A percentile compares a stretch with the other conserved stretches of the same genome.
Evolutionary conservation across 805 yeast species (phyloP).

Genomic region (Allodekkera sacchari): DNA sequence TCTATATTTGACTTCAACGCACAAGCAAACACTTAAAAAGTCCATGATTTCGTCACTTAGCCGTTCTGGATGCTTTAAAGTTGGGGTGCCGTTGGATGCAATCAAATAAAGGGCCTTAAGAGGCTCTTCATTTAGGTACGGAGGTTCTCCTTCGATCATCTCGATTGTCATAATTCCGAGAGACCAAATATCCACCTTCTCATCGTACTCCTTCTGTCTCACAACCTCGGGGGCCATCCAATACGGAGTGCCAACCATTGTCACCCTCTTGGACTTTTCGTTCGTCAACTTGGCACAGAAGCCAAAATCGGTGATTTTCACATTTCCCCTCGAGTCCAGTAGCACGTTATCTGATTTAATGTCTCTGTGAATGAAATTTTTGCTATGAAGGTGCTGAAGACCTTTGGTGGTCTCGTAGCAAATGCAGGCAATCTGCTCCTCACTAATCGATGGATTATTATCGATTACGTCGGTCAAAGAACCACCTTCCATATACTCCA

Average conservation of each 20-base stretch:
- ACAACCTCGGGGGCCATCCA: constrained; percentile 99
- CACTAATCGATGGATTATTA: constrained; percentile 70
- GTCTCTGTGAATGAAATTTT: constrained; percentile 92
- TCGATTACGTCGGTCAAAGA: constrained; percentile 93
- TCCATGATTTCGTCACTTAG: constrained; percentile 72
- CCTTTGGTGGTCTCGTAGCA: constrained; percentile 90
- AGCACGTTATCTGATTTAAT: constrained; percentile 94
- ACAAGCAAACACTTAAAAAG: constrained; percentile 82
- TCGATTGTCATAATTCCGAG: constrained; percentile 97
- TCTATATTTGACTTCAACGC: constrained; percentile 88
- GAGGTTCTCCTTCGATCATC: constrained; percentile 99
- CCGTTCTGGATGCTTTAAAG: constrained; percentile 71
- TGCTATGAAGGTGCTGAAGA: constrained; percentile 81
- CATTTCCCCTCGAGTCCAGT: constrained; percentile 71
- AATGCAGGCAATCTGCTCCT: constrained; percentile 85
- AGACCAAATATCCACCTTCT: constrained; percentile 97
- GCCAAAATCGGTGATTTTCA: constrained; percentile 90
- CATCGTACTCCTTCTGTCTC: constrained; percentile 88
- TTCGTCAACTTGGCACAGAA: constrained; percentile 93
- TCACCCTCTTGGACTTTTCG: constrained; percentile 77
- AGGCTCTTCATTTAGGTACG: constrained; percentile 93
- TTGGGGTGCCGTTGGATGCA: constrained; percentile 96
- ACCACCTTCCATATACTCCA: constrained; percentile 99
- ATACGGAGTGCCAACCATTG: constrained; percentile 99
- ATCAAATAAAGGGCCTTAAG: constrained; percentile 86